Evolutionary conservation across 345 rosid species (phyloP).

Genomic region (Euphorbia tirucalli): DNA sequence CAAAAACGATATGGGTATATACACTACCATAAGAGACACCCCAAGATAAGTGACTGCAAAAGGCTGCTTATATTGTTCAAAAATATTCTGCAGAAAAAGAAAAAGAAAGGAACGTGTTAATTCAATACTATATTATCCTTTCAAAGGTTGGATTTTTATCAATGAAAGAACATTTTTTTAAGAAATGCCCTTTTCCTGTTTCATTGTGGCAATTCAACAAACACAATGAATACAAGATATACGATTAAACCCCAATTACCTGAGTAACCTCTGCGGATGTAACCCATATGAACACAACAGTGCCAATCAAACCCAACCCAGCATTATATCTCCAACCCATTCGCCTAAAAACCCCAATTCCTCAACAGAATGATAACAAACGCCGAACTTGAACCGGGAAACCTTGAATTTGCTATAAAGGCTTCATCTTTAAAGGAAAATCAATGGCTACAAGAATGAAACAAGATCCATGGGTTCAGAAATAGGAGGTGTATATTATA

Average conservation of each 20-base stretch:
- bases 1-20: constrained; percentile 46
- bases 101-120: too few relatives aligned
- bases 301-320: constrained; percentile 53
- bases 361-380: background rate
- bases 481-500: background rate
- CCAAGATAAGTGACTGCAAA: constrained; percentile 61
- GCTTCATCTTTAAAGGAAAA: constrained; percentile 1
- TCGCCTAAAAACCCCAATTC: background rate
- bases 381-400: background rate
- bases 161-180: too few relatives aligned
- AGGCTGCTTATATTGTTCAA: constrained; percentile 52
- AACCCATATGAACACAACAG: constrained; percentile 64
- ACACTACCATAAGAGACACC: constrained; percentile 61
- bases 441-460: background rate
- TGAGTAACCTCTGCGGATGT: constrained; percentile 89
- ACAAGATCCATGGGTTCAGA: background rate
- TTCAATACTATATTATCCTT: too few relatives aligned
- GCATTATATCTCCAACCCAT: constrained; percentile 58
- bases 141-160: too few relatives aligned
- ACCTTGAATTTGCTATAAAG: constrained; percentile 3
- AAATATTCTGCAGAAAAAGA: constrained; percentile 44
- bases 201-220: background rate
- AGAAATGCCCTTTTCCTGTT: too few relatives aligned
- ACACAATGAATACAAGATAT: background rate
- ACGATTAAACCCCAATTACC: constrained; percentile 29